phyloP scores from a whole-genome alignment of 768 basidiomycete species.

The Collybia mongolica region DNA sequence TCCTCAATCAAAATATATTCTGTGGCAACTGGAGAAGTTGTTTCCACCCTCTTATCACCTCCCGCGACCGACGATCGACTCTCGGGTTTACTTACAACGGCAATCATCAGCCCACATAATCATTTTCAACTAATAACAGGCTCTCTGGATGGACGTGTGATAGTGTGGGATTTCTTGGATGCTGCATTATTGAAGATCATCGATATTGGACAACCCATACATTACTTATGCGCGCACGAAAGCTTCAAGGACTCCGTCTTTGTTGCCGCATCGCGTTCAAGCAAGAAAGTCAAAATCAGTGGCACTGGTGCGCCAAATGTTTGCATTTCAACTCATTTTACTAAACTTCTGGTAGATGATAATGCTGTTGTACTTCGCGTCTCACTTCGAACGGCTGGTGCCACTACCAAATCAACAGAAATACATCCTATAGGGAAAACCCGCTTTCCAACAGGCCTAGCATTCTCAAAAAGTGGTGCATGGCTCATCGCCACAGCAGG shows the following conservation, averaged over 20 bases:
- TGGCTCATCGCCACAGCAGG: constrained; percentile 78
- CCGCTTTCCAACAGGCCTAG: constrained; percentile 58
- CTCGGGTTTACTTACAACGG: constrained; percentile 62
- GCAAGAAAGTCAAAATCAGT: constrained; percentile 38
- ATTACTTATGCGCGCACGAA: constrained; percentile 69
- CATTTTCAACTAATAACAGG: constrained; percentile 87
- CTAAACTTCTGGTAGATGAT: constrained; percentile 35
- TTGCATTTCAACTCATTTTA: constrained; percentile 4
- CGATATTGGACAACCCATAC: constrained; percentile 65
- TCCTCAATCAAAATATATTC: constrained; percentile 84
- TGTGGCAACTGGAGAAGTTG: constrained; percentile 70
- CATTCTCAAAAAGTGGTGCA: constrained; percentile 71
- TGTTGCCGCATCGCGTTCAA: constrained; percentile 56
- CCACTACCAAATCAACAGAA: constrained; percentile 47
- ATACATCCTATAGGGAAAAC: constrained; percentile 66
- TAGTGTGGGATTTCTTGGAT: constrained; percentile 94
- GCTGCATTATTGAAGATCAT: constrained; percentile 76
- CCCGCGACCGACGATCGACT: constrained; percentile 31
- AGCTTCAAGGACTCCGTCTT: constrained; percentile 68
- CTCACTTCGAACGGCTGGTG: constrained; percentile 49
- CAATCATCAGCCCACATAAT: constrained; percentile 81
- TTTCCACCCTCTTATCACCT: constrained; percentile 75
- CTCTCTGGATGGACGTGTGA: constrained; percentile 78
- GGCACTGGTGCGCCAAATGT: constrained; percentile 24
- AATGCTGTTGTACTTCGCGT: constrained; percentile 63